Evolutionary conservation across 140 eudicot genomes (phyloP).

Genomic region (Erigeron philadelphicus): DNA sequence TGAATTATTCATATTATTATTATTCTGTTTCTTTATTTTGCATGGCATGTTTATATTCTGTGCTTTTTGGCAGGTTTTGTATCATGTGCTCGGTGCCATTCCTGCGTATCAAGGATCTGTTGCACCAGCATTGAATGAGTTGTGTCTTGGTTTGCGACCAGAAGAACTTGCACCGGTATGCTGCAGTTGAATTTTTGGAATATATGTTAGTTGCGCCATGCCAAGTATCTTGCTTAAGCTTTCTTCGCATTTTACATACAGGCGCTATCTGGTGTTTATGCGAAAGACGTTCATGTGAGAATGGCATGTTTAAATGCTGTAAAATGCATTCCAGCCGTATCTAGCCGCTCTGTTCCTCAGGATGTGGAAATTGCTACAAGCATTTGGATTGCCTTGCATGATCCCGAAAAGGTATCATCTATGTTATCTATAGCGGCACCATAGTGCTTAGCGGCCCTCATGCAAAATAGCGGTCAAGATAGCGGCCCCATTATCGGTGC

Average conservation of each 20-base stretch:
- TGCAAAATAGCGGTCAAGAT: background rate
- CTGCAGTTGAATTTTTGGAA: conserved; percentile 15
- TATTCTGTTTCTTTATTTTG: conserved; percentile 4
- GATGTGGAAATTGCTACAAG: conserved; percentile 83
- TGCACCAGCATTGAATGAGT: conserved; percentile 86
- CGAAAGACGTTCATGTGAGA: conserved; percentile 90
- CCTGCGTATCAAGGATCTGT: conserved; percentile 88
- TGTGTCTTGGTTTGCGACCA: conserved; percentile 86
- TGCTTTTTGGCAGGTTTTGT: conserved; percentile 60
- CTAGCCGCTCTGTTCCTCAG: conserved; percentile 69
- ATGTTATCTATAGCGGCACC: too few relatives aligned
- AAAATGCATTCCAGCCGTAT: conserved; percentile 90
- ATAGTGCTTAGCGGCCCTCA: background rate
- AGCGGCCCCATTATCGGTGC: too few relatives aligned
- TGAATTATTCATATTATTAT: background rate
- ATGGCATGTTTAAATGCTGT: conserved; percentile 92
- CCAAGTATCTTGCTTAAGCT: background rate
- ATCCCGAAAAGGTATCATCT: conserved; percentile 71
- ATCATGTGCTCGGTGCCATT: conserved; percentile 82
- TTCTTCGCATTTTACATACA: conserved; percentile 25
- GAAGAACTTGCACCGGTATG: conserved; percentile 87
- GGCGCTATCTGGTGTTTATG: conserved; percentile 95
- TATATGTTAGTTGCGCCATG: background rate
- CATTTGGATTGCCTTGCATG: conserved; percentile 97
- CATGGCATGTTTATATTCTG: conserved; percentile 16